Evolutionary conservation across 2,329 filamentous ascomycete genomes (phyloP).

Genomic region (Trichoderma sp.): DNA sequence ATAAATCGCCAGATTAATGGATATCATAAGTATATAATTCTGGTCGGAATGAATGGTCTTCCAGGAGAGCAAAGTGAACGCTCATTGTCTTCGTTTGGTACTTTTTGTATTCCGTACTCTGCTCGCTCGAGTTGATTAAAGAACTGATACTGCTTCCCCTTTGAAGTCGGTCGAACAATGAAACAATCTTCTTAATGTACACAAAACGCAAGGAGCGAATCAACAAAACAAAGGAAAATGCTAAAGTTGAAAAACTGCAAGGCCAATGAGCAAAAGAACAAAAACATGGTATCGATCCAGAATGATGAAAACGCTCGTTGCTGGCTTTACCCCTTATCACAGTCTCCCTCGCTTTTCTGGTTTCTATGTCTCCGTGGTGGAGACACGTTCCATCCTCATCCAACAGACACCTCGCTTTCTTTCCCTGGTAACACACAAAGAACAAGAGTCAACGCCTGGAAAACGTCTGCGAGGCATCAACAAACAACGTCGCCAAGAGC

Average conservation of each 20-base stretch:
- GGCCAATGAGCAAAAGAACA: background rate
- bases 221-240: background rate
- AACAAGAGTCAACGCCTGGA: slow-evolving; percentile 29
- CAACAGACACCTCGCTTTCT: background rate
- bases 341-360: background rate
- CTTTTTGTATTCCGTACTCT: background rate
- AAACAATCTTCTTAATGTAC: background rate
- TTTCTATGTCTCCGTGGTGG: too few relatives aligned
- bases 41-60: background rate
- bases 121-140: background rate
- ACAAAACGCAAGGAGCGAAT: background rate
- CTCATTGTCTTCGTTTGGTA: background rate
- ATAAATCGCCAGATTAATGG: background rate
- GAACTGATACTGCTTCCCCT: background rate
- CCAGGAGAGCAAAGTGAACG: background rate
- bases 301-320: slow-evolving; percentile 13
- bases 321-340: background rate
- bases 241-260: background rate
- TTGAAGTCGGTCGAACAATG: background rate
- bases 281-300: slow-evolving; percentile 20
- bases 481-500: slow-evolving; percentile 57
- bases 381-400: background rate
- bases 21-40: background rate
- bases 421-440: background rate
- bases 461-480: slow-evolving; percentile 52